Evolutionary conservation across 2,329 filamentous ascomycete genomes (phyloP).

Genomic region (Aureobasidium subglaciale): DNA sequence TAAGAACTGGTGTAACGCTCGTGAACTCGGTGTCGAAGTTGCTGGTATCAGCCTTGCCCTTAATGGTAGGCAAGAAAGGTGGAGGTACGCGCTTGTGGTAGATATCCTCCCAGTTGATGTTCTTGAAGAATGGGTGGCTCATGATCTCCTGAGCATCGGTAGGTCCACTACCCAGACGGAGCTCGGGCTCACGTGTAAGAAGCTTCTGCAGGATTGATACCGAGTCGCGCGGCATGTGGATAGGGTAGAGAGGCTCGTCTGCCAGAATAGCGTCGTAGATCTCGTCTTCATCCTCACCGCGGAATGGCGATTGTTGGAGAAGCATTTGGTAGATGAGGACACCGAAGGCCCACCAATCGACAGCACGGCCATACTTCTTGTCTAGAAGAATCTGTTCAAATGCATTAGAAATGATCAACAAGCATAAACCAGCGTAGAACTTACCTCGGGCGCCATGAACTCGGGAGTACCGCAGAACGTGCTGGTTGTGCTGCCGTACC

Average conservation of each 20-base stretch:
- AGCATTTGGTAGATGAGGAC: conserved; percentile 99
- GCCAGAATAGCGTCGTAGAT: conserved; percentile 98
- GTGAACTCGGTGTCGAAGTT: conserved; percentile 99
- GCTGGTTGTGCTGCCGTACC: conserved; percentile 93
- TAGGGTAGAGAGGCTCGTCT: conserved; percentile 94
- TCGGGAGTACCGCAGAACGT: conserved; percentile 99
- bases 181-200: conserved; percentile 87
- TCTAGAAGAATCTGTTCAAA: conserved; percentile 73
- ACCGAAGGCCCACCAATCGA: conserved; percentile 99
- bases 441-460: conserved; percentile 96
- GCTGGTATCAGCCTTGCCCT: conserved; percentile 92
- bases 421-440: conserved; percentile 5
- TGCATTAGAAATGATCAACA: conserved; percentile 26
- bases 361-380: conserved; percentile 95
- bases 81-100: conserved; percentile 89
- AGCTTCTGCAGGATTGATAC: conserved; percentile 97
- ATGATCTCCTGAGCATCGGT: conserved; percentile 98
- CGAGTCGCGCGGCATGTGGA: conserved; percentile 96
- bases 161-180: conserved; percentile 85
- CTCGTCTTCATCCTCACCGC: conserved; percentile 97
- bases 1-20: conserved; percentile 93
- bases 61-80: conserved; percentile 85
- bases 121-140: conserved; percentile 96
- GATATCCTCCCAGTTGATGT: conserved; percentile 98
- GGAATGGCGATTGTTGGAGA: conserved; percentile 95